A percentile compares a stretch with the other conserved stretches of the same genome.
phyloP scores from a whole-genome alignment of 257 asterid species.

The Capsicum rhomboideum region DNA sequence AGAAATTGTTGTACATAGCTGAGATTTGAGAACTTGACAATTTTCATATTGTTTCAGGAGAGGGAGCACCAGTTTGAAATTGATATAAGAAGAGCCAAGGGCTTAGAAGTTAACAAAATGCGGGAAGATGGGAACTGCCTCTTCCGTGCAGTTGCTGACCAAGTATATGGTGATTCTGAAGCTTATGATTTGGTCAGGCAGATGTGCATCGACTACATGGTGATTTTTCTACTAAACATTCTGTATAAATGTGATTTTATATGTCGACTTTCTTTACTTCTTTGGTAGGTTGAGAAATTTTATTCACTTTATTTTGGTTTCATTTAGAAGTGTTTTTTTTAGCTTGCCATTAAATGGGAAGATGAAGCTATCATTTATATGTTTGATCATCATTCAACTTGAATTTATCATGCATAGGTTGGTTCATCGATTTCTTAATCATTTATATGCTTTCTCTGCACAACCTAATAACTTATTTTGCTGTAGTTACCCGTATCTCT shows the following conservation, averaged over 20 bases:
- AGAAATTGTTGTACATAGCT: background rate
- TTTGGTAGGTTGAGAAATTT: background rate
- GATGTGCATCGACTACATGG: slow-evolving; percentile 99
- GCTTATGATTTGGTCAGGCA: slow-evolving; percentile 86
- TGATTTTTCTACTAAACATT: slow-evolving; percentile 15
- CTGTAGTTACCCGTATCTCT: no score
- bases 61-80: slow-evolving; percentile 87
- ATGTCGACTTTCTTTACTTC: background rate
- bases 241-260: background rate
- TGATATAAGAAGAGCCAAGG: slow-evolving; percentile 79
- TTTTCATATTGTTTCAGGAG: slow-evolving; percentile 47
- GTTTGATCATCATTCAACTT: background rate
- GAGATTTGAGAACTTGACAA: background rate
- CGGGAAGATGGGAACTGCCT: slow-evolving; percentile 97
- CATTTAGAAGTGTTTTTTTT: background rate
- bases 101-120: slow-evolving; percentile 95
- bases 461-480: background rate
- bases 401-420: background rate
- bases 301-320: background rate
- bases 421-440: background rate
- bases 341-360: background rate
- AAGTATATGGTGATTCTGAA: slow-evolving; percentile 98
- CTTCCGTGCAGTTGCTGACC: slow-evolving; percentile 98
- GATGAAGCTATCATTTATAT: background rate
- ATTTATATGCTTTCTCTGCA: background rate